phyloP scores from a whole-genome alignment of 345 rosid genomes.

The Gossypium sturtianum region DNA sequence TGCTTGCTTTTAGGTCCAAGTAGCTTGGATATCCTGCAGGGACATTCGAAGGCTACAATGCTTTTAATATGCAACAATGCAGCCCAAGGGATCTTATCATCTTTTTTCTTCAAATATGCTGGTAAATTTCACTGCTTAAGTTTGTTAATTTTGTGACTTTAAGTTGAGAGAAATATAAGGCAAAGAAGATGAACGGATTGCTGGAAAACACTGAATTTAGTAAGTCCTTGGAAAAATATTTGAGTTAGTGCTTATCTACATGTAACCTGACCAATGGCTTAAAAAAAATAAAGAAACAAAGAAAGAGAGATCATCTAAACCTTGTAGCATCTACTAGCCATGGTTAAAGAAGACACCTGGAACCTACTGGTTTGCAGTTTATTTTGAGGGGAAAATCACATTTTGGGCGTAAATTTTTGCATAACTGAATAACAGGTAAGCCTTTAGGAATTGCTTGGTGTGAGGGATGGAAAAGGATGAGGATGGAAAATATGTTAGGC shows the following conservation, averaged over 20 bases:
- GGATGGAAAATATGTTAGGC: too few species aligned
- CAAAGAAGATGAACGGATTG: not conserved
- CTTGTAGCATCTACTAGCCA: not conserved
- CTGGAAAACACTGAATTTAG: not conserved
- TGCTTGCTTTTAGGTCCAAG: conserved; percentile 57
- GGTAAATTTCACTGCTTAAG: conserved; percentile 33
- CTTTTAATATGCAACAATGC: conserved; percentile 87
- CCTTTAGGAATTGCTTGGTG: too few species aligned
- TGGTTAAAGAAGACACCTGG: not conserved
- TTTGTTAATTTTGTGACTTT: not conserved
- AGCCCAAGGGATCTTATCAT: conserved; percentile 92
- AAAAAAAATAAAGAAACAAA: not conserved
- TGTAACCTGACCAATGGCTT: not conserved
- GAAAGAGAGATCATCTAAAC: not conserved
- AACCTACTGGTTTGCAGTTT: not conserved
- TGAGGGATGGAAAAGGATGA: too few species aligned
- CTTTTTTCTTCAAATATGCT: conserved; percentile 98
- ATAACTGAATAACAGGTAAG: not conserved
- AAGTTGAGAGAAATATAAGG: not conserved
- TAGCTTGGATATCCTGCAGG: conserved; percentile 82
- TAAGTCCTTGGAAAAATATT: not conserved
- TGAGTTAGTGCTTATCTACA: not conserved
- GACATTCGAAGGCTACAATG: conserved; percentile 92
- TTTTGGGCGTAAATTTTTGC: not conserved
- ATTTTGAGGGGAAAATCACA: not conserved